Base-by-base conservation (phyloP, 1,284 basidiomycete genomes). In the Melampsora larici-populina region DNA sequence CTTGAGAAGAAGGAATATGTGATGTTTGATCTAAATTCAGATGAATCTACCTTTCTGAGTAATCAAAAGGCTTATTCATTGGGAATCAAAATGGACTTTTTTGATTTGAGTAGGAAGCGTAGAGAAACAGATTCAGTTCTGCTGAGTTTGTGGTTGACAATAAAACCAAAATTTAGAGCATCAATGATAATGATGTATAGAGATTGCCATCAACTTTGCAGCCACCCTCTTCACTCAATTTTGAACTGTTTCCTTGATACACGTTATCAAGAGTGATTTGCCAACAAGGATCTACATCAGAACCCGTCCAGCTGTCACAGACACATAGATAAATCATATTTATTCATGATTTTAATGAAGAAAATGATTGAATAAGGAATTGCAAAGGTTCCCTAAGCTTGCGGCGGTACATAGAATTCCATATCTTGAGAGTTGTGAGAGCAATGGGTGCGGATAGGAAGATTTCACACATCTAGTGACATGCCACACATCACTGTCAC, bases 181-280 rank as follows among this genome's bases (percentile, higher is more conserved):
- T 49, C 13, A 49, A 49, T n/a, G n/a, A n/a, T n/a, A n/a, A n/a
- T n/a, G n/a, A n/a, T 21, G 21, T 49, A 49, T 49, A 49, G 48
- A 21, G 48, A 49, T 49, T 49, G 48, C 48, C 13, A 11, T 64
- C 36, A 62, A 74, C 72, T 63, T 67, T 75, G 24, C 26, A 40
- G 33, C 64, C 31, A 51, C 64, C 26, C 24, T 75, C 24, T 33
- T 8, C 24, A 33, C 64, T 67, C 48, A 75, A 51, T 67, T 60
- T 24, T 29, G 66, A 67, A 18, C 72, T 63, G 58, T 75, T 63
- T 17, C 72, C 72, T 11, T 63, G 26, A 51, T 75, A 58, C n/a
- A 63, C 72, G 49, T 63, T 75, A 2, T 40, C 26, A 51, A 67
- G 40, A n/a, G 64, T 58, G 72, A 75, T 75, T 11, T 63, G 43